Base-by-base conservation (phyloP, 2,329 filamentous ascomycete species). In the Akanthomyces dipterigenus region DNA sequence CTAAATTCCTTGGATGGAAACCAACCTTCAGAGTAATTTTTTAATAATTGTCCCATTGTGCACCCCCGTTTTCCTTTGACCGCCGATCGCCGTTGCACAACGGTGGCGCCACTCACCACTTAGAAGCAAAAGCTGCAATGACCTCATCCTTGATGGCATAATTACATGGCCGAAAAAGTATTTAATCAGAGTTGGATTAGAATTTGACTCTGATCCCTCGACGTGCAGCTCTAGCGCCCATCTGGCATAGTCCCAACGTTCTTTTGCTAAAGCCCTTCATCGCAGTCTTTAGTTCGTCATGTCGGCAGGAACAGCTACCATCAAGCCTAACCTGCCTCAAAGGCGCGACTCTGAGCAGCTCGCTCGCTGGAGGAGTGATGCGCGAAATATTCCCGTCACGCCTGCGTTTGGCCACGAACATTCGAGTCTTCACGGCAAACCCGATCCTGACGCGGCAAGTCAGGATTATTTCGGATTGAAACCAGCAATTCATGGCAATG, bases 401-500 rank as follows among this genome's bases (percentile, higher is more conserved):
- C 60, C 54, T 6, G 45, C 60, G 1, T 62, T 62, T 43, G 53
- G 60, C 2, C 22, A n/a, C 16, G 51, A 61, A 16, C 34, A 24
- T 8, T 34, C 22, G 14, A 36, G 38, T 4, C 3, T 14, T n/a
- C 14, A 38, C 3, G 28, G 14, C 1, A 43, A 46, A 36, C 1
- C 5, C 7, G 43, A 36, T 9, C 18, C 42, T 42, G 42, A 28
- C 2, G 3, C 31, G 18, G 20, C 12, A 16, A n/a, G n/a, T 1
- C n/a, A 55, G 8, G 51, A 43, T 26, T 61, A 61, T 26, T 61
- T 61, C 40, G 59, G 53, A 1, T 6, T 22, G 2, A 11, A 36
- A 20, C 53, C 22, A 24, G 20, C 45, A 11, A 14, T 87, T 49
- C 85, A 78, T 63, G 85, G 85, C 18, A 86, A 85, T 70, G 81